phyloP scores from a whole-genome alignment of 192 early-diverging fungal species.

The Phlyctochytrium arcticum region DNA sequence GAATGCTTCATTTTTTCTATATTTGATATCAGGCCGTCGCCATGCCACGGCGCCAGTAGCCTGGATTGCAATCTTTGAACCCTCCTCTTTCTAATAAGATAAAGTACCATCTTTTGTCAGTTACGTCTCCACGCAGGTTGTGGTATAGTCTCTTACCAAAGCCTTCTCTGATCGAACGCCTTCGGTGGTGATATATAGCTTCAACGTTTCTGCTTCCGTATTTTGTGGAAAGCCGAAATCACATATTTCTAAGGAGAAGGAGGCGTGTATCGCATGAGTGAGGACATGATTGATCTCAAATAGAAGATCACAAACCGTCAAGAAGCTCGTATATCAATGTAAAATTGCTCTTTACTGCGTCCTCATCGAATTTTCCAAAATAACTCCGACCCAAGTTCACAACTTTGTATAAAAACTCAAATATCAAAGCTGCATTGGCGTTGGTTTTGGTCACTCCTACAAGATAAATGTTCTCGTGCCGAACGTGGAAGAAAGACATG shows the following conservation, averaged over 20 bases:
- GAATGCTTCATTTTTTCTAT: slow-evolving; percentile 98
- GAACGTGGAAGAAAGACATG: slow-evolving; percentile 93
- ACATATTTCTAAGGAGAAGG: slow-evolving; percentile 47
- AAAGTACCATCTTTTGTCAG: background rate
- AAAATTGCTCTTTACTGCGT: slow-evolving; percentile 52
- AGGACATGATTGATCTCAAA: background rate
- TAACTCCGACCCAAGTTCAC: slow-evolving; percentile 77
- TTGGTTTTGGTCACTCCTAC: slow-evolving; percentile 92
- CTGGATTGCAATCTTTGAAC: slow-evolving; percentile 85
- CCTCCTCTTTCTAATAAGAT: slow-evolving; percentile 20
- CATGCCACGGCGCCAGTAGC: slow-evolving; percentile 93
- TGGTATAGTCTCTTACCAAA: slow-evolving; percentile 26
- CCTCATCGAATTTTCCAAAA: slow-evolving; percentile 80
- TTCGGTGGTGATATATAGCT: slow-evolving; percentile 93
- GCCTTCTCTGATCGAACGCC: slow-evolving; percentile 75
- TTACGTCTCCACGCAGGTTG: background rate
- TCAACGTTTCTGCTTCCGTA: slow-evolving; percentile 59
- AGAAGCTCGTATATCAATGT: slow-evolving; percentile 52
- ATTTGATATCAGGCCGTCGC: slow-evolving; percentile 89
- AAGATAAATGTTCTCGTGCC: slow-evolving; percentile 94
- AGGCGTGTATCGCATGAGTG: background rate
- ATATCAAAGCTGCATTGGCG: slow-evolving; percentile 88
- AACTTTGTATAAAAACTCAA: slow-evolving; percentile 92
- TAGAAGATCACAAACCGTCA: slow-evolving; percentile 30
- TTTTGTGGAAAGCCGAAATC: slow-evolving; percentile 82